Conservation (phyloP, 2,329 filamentous ascomycete genomes). For the Aureobasidium uvarum region DNA sequence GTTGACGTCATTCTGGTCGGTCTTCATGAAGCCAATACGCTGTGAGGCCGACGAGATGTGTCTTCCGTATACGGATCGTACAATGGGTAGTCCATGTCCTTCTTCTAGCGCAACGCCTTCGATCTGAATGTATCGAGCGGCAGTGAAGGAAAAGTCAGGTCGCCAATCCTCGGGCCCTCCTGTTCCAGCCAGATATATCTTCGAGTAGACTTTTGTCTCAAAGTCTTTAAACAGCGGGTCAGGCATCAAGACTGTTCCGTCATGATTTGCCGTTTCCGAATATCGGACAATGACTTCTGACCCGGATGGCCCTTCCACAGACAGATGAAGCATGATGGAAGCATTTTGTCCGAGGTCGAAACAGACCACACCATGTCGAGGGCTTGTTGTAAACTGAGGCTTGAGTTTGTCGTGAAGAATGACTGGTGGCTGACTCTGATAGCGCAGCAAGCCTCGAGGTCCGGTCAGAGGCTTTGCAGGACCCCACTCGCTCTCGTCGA, state of each 20-base stretch:
- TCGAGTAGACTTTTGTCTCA: slow-evolving; percentile 43
- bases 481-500: slow-evolving; percentile 38
- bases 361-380: slow-evolving; percentile 34
- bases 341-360: slow-evolving; percentile 41
- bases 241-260: slow-evolving; percentile 44
- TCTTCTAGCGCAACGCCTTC: slow-evolving; percentile 40
- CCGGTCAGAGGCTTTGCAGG: slow-evolving; percentile 43
- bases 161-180: slow-evolving; percentile 39
- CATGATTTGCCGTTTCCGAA: slow-evolving; percentile 36
- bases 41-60: slow-evolving; percentile 45
- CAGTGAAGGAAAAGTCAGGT: slow-evolving; percentile 47
- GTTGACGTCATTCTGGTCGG: slow-evolving; percentile 45
- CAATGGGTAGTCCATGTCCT: slow-evolving; percentile 36
- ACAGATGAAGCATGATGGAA: slow-evolving; percentile 38
- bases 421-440: slow-evolving; percentile 45
- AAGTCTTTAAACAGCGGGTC: slow-evolving; percentile 44
- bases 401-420: slow-evolving; percentile 41
- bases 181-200: slow-evolving; percentile 39
- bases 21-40: slow-evolving; percentile 41
- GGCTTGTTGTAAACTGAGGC: slow-evolving; percentile 32
- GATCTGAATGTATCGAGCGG: slow-evolving; percentile 45
- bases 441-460: slow-evolving; percentile 42
- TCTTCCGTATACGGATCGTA: slow-evolving; percentile 40
- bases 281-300: slow-evolving; percentile 38
- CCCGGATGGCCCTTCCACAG: slow-evolving; percentile 35